phyloP scores from a whole-genome alignment of 495 filamentous ascomycete genomes.

The Amphirosellinia nigrospora region DNA sequence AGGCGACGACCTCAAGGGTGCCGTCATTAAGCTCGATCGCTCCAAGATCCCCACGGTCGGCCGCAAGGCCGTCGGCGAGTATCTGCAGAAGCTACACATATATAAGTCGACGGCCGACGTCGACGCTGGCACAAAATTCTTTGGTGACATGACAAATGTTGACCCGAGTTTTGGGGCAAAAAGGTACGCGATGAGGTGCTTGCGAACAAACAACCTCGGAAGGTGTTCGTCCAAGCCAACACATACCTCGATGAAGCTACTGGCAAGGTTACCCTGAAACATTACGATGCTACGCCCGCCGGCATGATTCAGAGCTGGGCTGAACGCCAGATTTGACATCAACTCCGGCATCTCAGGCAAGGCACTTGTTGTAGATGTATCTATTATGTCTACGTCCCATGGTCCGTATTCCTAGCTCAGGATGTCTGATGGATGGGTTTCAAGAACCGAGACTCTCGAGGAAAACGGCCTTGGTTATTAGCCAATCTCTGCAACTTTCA shows the following conservation, averaged over 20 bases:
- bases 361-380: slow-evolving; percentile 27
- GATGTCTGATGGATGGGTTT: not conserved
- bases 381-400: not conserved
- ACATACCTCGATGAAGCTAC: slow-evolving; percentile 70
- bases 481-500: slow-evolving; percentile 1
- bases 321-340: slow-evolving; percentile 53
- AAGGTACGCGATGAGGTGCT: slow-evolving; percentile 80
- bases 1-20: slow-evolving; percentile 77
- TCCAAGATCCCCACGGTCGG: slow-evolving; percentile 74
- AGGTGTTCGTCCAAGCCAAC: slow-evolving; percentile 96
- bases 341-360: slow-evolving; percentile 10
- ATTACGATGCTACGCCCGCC: slow-evolving; percentile 86
- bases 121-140: slow-evolving; percentile 74
- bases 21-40: slow-evolving; percentile 80
- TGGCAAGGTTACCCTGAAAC: slow-evolving; percentile 77
- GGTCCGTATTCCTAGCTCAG: not conserved
- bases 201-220: slow-evolving; percentile 86
- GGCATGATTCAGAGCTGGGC: slow-evolving; percentile 92
- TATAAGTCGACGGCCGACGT: slow-evolving; percentile 92
- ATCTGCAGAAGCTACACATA: slow-evolving; percentile 88
- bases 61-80: slow-evolving; percentile 80
- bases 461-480: slow-evolving; percentile 3
- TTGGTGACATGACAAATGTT: slow-evolving; percentile 81
- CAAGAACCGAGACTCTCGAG: not conserved
- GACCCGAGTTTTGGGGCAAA: slow-evolving; percentile 76